These are phyloP conservation scores for Priceomyces castillae DNA, from an alignment of 805 yeast species.

Conservation along the genomic window DNA sequence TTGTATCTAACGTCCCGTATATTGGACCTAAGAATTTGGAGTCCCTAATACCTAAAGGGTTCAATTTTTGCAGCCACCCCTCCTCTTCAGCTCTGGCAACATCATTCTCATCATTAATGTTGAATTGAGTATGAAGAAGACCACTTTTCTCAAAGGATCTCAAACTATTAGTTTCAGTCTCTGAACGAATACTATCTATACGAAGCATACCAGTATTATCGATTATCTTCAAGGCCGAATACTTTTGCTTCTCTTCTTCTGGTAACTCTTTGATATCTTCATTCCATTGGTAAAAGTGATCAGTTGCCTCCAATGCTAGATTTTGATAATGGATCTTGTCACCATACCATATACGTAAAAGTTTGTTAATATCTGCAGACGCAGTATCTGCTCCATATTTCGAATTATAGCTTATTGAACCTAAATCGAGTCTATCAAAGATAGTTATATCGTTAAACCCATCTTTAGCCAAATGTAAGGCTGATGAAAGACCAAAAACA, in stretches of 20 bases:
- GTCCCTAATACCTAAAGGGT: slow-evolving; percentile 13
- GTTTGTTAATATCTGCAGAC: slow-evolving; percentile 39
- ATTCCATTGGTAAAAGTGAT: slow-evolving; percentile 21
- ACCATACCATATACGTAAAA: slow-evolving; percentile 37
- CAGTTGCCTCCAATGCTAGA: slow-evolving; percentile 17
- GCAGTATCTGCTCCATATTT: slow-evolving; percentile 38
- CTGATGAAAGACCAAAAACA: slow-evolving; percentile 51
- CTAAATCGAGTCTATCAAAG: slow-evolving; percentile 31
- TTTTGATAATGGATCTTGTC: slow-evolving; percentile 32
- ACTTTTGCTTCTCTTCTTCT: slow-evolving; percentile 19
- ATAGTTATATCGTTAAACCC: slow-evolving; percentile 38
- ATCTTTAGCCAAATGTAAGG: slow-evolving; percentile 36
- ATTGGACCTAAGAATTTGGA: not conserved
- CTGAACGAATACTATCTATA: slow-evolving; percentile 19
- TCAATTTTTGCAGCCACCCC: slow-evolving; percentile 25
- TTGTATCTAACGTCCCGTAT: slow-evolving; percentile 23
- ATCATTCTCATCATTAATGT: slow-evolving; percentile 25
- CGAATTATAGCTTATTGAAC: slow-evolving; percentile 24
- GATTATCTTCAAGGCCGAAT: slow-evolving; percentile 18
- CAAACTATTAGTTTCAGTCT: slow-evolving; percentile 15
- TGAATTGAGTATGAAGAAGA: slow-evolving; percentile 24
- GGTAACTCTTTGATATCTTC: slow-evolving; percentile 17
- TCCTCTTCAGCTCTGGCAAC: slow-evolving; percentile 26
- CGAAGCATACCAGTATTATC: slow-evolving; percentile 27
- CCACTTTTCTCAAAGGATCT: slow-evolving; percentile 24